Percentiles rank a stretch among this genome's conserved stretches.
These are phyloP conservation scores for Mortierella sp. DNA, from an alignment of 371 early-diverging fungal species.

Conservation along the genomic window DNA sequence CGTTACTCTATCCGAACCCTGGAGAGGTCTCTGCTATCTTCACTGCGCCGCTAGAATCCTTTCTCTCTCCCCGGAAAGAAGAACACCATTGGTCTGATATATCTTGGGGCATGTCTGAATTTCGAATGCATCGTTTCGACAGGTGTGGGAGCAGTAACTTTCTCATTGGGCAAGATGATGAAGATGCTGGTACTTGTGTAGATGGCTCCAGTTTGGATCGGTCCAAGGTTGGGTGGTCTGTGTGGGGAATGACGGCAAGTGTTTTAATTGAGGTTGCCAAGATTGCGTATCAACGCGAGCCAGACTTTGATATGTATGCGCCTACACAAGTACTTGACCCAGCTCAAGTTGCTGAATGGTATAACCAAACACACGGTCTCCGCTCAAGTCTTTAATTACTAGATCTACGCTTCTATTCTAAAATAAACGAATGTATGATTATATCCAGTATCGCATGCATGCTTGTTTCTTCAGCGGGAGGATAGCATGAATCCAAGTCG, in stretches of 20 bases:
- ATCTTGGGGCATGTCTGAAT: slow-evolving; percentile 13
- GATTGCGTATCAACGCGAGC: slow-evolving; percentile 31
- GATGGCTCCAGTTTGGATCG: slow-evolving; percentile 6
- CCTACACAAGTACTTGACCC: slow-evolving; percentile 20
- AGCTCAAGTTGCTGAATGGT: slow-evolving; percentile 17
- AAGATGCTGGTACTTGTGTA: not conserved
- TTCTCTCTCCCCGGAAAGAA: slow-evolving; percentile 25
- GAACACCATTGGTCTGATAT: slow-evolving; percentile 32
- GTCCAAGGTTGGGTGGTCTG: slow-evolving; percentile 26
- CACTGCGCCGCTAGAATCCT: slow-evolving; percentile 28
- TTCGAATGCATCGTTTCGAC: slow-evolving; percentile 43
- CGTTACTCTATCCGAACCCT: slow-evolving; percentile 33
- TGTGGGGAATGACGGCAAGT: slow-evolving; percentile 46
- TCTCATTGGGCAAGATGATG: slow-evolving; percentile 10
- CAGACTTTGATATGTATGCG: slow-evolving; percentile 30
- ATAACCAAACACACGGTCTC: slow-evolving; percentile 10
- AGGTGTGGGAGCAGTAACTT: slow-evolving; percentile 25
- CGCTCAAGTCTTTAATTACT: slow-evolving; percentile 1
- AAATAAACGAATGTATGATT: too few species aligned
- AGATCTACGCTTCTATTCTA: not conserved
- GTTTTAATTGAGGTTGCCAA: slow-evolving; percentile 37
- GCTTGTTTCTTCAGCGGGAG: too few species aligned
- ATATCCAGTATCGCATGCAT: too few species aligned
- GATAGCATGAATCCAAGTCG: too few species aligned
- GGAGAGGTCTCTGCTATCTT: slow-evolving; percentile 49